Percentiles rank a stretch among this genome's conserved stretches.
Evolutionary conservation across 257 asterid genomes (phyloP).

Genomic region (Jacaranda copaia): DNA sequence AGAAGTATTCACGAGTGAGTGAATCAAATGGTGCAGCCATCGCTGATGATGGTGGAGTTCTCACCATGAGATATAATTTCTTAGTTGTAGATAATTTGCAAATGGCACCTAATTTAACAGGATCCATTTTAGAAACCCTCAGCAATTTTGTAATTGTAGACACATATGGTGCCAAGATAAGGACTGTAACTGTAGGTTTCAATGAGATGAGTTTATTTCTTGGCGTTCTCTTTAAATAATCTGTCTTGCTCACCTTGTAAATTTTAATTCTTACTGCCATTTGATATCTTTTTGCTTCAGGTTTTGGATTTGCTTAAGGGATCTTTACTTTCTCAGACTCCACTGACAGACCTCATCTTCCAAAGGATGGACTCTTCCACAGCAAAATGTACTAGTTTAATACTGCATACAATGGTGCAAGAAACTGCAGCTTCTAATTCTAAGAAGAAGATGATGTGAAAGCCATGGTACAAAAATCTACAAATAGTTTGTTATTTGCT

Average conservation of each 20-base stretch:
- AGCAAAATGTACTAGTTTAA: no score
- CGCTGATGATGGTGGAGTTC: not conserved
- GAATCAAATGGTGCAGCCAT: not conserved
- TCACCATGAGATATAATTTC: no score
- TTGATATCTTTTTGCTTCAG: not conserved
- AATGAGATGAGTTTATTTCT: not conserved
- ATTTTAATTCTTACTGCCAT: no score
- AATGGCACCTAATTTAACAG: not conserved
- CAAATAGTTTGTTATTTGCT: not conserved
- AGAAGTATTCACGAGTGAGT: rapidly evolving
- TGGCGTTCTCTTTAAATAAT: no score
- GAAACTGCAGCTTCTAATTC: not conserved
- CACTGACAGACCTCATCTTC: conserved; percentile 23
- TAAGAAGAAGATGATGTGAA: conserved; percentile 3
- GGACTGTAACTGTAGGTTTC: not conserved
- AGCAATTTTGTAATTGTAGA: not conserved
- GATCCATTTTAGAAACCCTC: not conserved
- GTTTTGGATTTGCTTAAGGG: conserved; percentile 15
- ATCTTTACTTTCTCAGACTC: conserved; percentile 19
- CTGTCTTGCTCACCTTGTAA: no score
- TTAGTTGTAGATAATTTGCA: no score
- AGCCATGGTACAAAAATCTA: conserved; percentile 25
- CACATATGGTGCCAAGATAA: not conserved
- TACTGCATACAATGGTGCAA: not conserved
- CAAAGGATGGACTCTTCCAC: not conserved